A percentile compares a stretch with the other conserved stretches of the same genome.
These are phyloP conservation scores for Stephanodiscus minutulus DNA, from an alignment of 108 stramenopile species.

Conservation along the genomic window DNA sequence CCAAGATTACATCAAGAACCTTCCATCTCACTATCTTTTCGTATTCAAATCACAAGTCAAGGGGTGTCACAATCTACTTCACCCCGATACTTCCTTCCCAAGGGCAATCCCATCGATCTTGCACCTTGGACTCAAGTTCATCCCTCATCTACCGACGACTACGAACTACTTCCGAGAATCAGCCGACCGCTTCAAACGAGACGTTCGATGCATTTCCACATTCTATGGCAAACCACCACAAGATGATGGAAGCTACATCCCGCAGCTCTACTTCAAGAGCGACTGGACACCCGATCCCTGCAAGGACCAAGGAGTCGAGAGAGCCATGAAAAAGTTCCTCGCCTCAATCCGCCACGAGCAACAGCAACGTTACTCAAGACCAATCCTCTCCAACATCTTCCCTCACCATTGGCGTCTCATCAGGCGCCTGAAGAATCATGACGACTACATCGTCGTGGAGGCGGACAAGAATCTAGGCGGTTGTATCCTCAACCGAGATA, in stretches of 20 bases:
- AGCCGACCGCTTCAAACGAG: neutral
- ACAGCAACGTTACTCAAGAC: neutral
- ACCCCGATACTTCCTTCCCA: too few relatives aligned
- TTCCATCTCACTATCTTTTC: too few relatives aligned
- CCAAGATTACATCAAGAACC: too few relatives aligned
- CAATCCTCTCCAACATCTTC: neutral
- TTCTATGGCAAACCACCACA: neutral
- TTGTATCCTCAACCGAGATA: neutral
- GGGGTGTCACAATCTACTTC: too few relatives aligned
- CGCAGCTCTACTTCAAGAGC: conserved; percentile 8
- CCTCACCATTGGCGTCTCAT: conserved; percentile 2
- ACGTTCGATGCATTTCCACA: conserved; percentile 4
- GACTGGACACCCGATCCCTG: neutral
- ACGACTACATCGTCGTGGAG: conserved; percentile 9
- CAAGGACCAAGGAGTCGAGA: neutral
- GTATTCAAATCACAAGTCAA: too few relatives aligned
- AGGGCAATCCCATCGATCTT: too few relatives aligned
- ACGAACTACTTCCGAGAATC: too few relatives aligned
- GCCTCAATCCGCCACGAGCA: neutral
- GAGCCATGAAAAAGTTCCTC: neutral
- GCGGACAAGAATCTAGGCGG: conserved; percentile 17
- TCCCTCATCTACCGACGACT: too few relatives aligned
- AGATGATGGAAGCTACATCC: conserved; percentile 17
- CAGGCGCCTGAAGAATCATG: neutral
- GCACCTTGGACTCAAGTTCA: too few relatives aligned